A percentile compares a stretch with the other conserved stretches of the same genome.
These are phyloP conservation scores for Pogostemon cablin DNA, from an alignment of 257 asterid genomes.

Conservation along the genomic window DNA sequence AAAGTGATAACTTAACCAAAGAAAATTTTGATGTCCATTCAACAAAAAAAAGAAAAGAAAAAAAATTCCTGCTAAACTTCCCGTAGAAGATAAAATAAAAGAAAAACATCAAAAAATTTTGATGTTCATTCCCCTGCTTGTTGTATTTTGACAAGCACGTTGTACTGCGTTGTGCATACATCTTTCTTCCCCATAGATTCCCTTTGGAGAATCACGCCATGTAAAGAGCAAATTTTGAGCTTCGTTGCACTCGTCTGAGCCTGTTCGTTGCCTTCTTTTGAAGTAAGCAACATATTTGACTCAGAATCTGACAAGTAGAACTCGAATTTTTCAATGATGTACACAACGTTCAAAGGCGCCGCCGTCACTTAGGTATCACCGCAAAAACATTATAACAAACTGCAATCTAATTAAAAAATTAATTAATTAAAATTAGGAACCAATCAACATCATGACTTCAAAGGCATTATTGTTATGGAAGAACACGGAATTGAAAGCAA, in stretches of 20 bases:
- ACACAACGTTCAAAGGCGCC: conserved; percentile 90
- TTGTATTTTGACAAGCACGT: no score
- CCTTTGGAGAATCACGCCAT: no score
- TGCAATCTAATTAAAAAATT: conserved; percentile 42
- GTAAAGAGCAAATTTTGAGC: conserved; percentile 46
- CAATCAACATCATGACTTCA: not conserved
- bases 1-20: no score
- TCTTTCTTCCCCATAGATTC: no score
- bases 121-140: no score
- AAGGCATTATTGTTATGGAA: conserved; percentile 3
- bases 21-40: no score
- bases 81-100: no score
- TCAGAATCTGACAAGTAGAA: conserved; percentile 89
- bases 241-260: conserved; percentile 91
- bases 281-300: conserved; percentile 69
- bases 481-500: conserved; percentile 21
- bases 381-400: conserved; percentile 83
- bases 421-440: not conserved
- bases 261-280: conserved; percentile 79
- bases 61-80: no score
- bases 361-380: conserved; percentile 85
- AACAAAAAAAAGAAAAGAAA: no score
- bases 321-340: conserved; percentile 87
- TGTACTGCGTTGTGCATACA: no score
- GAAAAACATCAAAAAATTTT: no score